A percentile compares a stretch with the other conserved stretches of the same genome.
These are phyloP conservation scores for Yamadazyma trypodendri DNA, from an alignment of 1,139 yeast species.

Conservation along the genomic window DNA sequence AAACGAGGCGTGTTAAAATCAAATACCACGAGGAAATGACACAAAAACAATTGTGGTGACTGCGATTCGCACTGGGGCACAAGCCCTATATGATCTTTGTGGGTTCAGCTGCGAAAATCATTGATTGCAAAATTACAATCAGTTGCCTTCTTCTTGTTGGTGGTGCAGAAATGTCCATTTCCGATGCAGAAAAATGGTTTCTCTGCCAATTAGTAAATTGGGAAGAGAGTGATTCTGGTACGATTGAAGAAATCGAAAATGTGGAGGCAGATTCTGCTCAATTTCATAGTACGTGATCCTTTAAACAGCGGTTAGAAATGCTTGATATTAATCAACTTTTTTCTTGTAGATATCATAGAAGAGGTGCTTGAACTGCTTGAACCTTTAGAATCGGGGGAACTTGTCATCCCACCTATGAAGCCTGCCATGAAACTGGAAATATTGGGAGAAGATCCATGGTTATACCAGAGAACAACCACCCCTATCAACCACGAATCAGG, in stretches of 20 bases:
- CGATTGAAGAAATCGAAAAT: background rate
- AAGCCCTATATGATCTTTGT: slow-evolving; percentile 1
- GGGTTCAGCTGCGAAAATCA: background rate
- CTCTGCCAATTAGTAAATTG: background rate
- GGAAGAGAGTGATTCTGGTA: background rate
- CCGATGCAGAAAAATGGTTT: background rate
- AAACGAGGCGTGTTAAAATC: slow-evolving; percentile 2
- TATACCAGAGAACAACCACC: too few relatives aligned
- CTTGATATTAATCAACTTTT: background rate
- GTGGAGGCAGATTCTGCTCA: too few relatives aligned
- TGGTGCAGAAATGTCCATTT: background rate
- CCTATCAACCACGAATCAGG: too few relatives aligned
- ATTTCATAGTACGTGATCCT: background rate
- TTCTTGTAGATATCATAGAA: background rate
- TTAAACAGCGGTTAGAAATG: background rate
- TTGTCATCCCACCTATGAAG: too few relatives aligned
- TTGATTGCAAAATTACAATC: slow-evolving; percentile 4
- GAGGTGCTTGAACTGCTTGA: background rate
- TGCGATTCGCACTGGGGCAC: slow-evolving; percentile 2
- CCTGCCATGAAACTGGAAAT: too few relatives aligned
- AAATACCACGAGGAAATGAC: background rate
- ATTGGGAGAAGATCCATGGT: too few relatives aligned
- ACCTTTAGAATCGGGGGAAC: too few relatives aligned
- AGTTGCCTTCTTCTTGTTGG: background rate
- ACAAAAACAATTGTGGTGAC: slow-evolving; percentile 1